Conservation (phyloP, 2,329 filamentous ascomycete genomes). For the Fusarium nematophilum region DNA sequence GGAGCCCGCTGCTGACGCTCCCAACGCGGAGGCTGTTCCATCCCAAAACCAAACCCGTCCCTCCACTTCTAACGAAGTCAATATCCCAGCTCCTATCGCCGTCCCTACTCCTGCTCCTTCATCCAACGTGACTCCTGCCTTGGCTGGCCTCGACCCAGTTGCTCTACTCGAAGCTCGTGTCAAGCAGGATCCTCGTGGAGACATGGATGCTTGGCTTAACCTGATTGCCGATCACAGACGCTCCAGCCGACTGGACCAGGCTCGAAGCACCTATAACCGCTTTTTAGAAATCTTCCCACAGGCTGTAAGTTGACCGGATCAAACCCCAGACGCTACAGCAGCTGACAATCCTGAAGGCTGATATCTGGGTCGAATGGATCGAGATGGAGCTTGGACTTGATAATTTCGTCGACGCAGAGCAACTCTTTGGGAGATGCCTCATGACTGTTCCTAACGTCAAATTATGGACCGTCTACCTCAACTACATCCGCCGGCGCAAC, state of each 20-base stretch:
- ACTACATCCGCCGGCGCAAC: constrained; percentile 93
- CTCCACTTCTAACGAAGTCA: constrained; percentile 40
- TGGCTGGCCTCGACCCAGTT: constrained; percentile 72
- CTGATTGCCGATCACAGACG: constrained; percentile 87
- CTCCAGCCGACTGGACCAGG: constrained; percentile 84
- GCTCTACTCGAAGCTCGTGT: constrained; percentile 90
- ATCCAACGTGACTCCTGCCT: constrained; percentile 49
- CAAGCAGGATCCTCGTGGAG: constrained; percentile 90
- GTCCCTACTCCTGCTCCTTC: constrained; percentile 36
- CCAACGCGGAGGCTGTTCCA: constrained; percentile 21
- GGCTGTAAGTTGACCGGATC: constrained; percentile 73
- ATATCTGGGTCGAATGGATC: constrained; percentile 90
- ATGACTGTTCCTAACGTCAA: constrained; percentile 83
- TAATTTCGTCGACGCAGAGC: constrained; percentile 82
- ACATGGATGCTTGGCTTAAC: constrained; percentile 90
- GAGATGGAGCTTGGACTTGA: constrained; percentile 91
- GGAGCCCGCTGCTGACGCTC: constrained; percentile 41
- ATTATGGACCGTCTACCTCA: constrained; percentile 92
- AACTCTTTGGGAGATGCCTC: constrained; percentile 84
- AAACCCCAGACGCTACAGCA: constrained; percentile 1
- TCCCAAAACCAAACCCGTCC: constrained; percentile 26
- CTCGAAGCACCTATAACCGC: constrained; percentile 82
- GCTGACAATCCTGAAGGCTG: constrained; percentile 71
- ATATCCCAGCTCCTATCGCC: constrained; percentile 24
- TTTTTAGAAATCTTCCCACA: constrained; percentile 91